Evolutionary conservation across 257 asterid species (phyloP), one percentile per base, ranked within the genome.

Genomic region (Coffea canephora): DNA sequence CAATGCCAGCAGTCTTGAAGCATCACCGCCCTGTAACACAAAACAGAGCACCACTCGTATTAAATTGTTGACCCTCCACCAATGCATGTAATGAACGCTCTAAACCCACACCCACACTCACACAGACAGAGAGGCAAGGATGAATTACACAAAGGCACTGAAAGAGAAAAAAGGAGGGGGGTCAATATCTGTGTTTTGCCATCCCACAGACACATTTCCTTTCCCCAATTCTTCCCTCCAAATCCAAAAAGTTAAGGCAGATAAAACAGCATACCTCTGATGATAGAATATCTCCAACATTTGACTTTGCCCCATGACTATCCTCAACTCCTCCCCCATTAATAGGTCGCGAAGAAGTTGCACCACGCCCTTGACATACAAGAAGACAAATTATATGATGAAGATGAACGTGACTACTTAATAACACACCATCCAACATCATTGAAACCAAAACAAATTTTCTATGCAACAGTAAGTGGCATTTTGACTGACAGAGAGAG

Each of bases 301-400:
- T 88, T 84, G 87, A 77, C 81, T 87, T 91, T 83, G 85, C 82
- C 75, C 84, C 89, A 46, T 81, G 84, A 72, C 83, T 84, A 78
- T 84, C 91, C 68, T 86, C 90, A 27, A 77, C n/a, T 71, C 78
- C 86, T 77, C 93, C 86, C 76, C 91, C 89, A 82, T 86, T 89
- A 84, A 79, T 84, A 76, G 85, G 87, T 72, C 86, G 86, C 1
- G 83, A 80, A 59, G 88, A 83, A 84, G 86, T 87, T 66, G 79
- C 82, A 45, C 82, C 88, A 54, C 85, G 80, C 57, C 94, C 98
- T 95, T 81, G 76, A 77, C 79, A 73, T 81, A 76, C 72, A 86
- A 85, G 79, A 82, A 50, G 64, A 78, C 21, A 54, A 71, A 73
- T 68, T n/a, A 34, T 67, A 85, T 49, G 76, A 49, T 82, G 81